These are phyloP conservation scores for Ananas comosus DNA, from an alignment of 176 grass and related monocot genomes.

Conservation along the genomic window DNA sequence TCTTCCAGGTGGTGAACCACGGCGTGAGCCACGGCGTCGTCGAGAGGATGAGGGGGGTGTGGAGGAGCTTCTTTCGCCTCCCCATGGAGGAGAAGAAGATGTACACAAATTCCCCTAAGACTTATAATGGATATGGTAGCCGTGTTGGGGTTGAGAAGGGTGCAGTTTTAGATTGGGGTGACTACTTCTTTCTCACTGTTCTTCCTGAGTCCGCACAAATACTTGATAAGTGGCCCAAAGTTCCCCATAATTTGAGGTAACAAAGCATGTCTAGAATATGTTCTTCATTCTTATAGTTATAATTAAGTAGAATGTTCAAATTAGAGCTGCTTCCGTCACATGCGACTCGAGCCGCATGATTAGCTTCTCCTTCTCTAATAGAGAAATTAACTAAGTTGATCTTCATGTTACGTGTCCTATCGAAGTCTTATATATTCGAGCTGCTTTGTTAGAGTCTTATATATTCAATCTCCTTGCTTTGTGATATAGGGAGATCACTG, in stretches of 20 bases:
- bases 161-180: constrained; percentile 48
- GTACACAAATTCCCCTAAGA: constrained; percentile 45
- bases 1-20: constrained; percentile 77
- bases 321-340: no score
- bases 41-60: constrained; percentile 33
- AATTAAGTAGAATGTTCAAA: no score
- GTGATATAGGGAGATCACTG: constrained; percentile 41
- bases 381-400: no score
- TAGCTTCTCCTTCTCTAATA: no score
- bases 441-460: no score
- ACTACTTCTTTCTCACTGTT: constrained; percentile 63
- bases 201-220: constrained; percentile 26
- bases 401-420: no score
- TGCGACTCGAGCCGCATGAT: no score
- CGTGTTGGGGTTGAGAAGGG: constrained; percentile 68
- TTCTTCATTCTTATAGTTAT: neutral
- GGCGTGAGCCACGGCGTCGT: constrained; percentile 24
- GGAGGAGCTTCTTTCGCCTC: constrained; percentile 60
- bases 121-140: constrained; percentile 73
- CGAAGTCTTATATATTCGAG: no score
- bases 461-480: neutral
- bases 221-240: constrained; percentile 45
- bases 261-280: neutral
- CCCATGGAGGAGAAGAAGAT: constrained; percentile 37
- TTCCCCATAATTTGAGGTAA: constrained; percentile 43